phyloP scores from a whole-genome alignment of 306 rosid genomes.

The Acacia melanoxylon region DNA sequence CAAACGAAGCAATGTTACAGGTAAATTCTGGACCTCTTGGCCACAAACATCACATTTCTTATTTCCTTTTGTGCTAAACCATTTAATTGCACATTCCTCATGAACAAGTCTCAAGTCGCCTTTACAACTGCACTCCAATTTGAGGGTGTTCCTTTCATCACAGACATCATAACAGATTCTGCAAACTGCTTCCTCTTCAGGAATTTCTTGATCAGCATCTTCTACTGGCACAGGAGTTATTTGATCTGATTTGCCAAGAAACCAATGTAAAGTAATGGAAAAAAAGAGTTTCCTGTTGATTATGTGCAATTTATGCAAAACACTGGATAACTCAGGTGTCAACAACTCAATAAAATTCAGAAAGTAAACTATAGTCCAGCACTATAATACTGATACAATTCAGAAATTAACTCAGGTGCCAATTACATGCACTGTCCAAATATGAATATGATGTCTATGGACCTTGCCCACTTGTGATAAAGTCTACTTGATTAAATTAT shows the following conservation, averaged over 20 bases:
- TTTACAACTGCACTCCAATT: slow-evolving; percentile 98
- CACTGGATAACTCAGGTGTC: neutral
- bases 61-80: slow-evolving; percentile 88
- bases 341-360: neutral
- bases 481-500: neutral
- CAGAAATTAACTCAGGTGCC: neutral
- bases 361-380: slow-evolving; percentile 17
- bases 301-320: neutral
- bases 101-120: slow-evolving; percentile 90
- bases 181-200: slow-evolving; percentile 98
- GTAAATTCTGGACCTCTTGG: slow-evolving; percentile 84
- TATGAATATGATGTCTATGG: slow-evolving; percentile 3
- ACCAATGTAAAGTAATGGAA: slow-evolving; percentile 1
- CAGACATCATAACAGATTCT: slow-evolving; percentile 88
- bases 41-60: slow-evolving; percentile 87
- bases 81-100: slow-evolving; percentile 80
- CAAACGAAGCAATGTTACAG: slow-evolving; percentile 85
- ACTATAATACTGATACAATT: slow-evolving; percentile 1
- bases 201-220: slow-evolving; percentile 83
- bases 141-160: slow-evolving; percentile 84
- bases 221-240: slow-evolving; percentile 66
- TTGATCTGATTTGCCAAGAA: slow-evolving; percentile 61
- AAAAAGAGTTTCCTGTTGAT: neutral
- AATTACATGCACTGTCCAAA: slow-evolving; percentile 2
- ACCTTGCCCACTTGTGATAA: slow-evolving; percentile 9